Evolutionary conservation across 225 moss, liverwort and hornwort genomes (phyloP), one percentile per base, ranked within the genome.

Genomic region (Bryum argenteum): DNA sequence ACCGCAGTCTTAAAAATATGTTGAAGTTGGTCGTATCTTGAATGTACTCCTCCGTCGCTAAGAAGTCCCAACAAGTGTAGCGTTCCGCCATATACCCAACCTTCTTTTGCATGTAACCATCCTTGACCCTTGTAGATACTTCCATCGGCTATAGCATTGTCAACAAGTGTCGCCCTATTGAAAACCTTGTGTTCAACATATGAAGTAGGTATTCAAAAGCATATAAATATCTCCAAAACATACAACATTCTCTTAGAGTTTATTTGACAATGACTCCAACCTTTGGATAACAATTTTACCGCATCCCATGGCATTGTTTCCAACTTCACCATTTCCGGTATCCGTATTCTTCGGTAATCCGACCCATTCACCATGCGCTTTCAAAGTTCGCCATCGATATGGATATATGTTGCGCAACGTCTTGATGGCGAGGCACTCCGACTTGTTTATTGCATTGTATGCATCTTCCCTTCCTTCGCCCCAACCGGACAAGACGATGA

Each of bases 31-130:
- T 89, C 80, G 40, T 86, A 91, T 81, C 91, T 83, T 18, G 93
- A 93, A 71, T 93, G 91, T 1, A 91, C 79, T 15, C 93, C 93
- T 52, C 93, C 93, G 68, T 94, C 83, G 62, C 93, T 91, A 21
- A 94, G 80, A 16, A 94, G 91, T 11, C 93, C 93, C 20, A 94
- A 80, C 10, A 94, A 85, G 58, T 94, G 93, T 22, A 89, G 82
- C 0, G 93, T 94, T 55, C 93, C 93, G 0, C 87, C 87, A 10
- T 84, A 75, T 1, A 73, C 66, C 91, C 91, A 94, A 8, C 86
- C 86, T 62, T 91, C 88, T 71, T 89, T 91, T 5, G 88, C 87
- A 58, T 94, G 75, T 14, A 73, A 42, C 80, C 91, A 94, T 23
- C 89, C 91, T 40, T 75, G 14, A 1, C 86, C 23, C 60, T 84